These are phyloP conservation scores for Cymbidium sinense DNA, from an alignment of 106 monocot genomes.

Conservation along the genomic window DNA sequence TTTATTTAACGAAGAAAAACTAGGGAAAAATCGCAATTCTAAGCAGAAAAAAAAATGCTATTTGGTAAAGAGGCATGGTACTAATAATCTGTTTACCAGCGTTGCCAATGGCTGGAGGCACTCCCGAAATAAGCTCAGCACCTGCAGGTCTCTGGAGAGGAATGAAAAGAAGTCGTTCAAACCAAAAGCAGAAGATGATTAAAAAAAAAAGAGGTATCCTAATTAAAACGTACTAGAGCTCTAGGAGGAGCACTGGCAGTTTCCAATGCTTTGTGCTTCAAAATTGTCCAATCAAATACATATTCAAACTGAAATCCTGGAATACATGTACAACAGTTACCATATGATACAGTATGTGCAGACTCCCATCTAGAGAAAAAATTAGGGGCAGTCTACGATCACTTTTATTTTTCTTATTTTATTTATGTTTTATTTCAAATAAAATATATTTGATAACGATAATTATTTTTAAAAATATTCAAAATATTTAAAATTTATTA, in stretches of 20 bases:
- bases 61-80: neutral
- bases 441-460: no score
- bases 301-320: slow-evolving; percentile 73
- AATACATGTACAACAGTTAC: neutral
- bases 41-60: no score
- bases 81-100: slow-evolving; percentile 43
- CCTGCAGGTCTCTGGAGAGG: slow-evolving; percentile 27
- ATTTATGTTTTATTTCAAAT: no score
- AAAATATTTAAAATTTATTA: no score
- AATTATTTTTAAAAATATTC: no score
- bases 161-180: neutral
- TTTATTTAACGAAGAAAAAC: no score
- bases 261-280: slow-evolving; percentile 64
- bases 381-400: no score
- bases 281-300: slow-evolving; percentile 71
- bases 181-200: no score
- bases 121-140: slow-evolving; percentile 53
- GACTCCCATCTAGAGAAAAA: no score
- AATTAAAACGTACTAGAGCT: slow-evolving; percentile 30
- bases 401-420: no score
- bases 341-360: no score
- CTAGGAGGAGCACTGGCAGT: slow-evolving; percentile 33
- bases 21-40: no score
- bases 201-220: neutral
- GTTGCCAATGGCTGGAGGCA: slow-evolving; percentile 33